A percentile compares a stretch with the other conserved stretches of the same genome.
Conservation (phyloP, 1,139 yeast genomes). For the Yarrowia galli region DNA sequence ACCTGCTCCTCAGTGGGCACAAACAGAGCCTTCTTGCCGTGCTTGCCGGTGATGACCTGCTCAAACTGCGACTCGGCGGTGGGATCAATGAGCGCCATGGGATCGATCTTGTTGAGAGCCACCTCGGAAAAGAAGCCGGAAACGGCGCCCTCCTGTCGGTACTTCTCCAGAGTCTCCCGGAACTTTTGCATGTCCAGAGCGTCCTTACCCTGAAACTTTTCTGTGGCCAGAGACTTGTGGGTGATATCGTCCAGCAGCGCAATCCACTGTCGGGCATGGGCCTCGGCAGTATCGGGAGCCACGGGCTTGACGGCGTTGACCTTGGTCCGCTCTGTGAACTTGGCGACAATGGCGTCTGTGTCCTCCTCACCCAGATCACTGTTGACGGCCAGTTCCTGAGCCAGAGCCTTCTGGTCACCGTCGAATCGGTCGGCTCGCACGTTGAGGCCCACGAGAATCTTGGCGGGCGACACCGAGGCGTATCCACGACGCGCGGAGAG, state of each 20-base stretch:
- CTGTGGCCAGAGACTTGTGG: constrained; percentile 2
- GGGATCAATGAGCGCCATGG: constrained; percentile 48
- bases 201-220: constrained; percentile 8
- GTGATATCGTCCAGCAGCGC: constrained; percentile 35
- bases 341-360: constrained; percentile 20
- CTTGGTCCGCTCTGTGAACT: constrained; percentile 3
- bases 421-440: constrained; percentile 32
- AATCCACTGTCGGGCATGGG: constrained; percentile 40
- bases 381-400: constrained; percentile 28
- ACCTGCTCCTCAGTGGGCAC: constrained; percentile 67
- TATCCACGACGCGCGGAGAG: constrained; percentile 1
- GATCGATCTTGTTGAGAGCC: constrained; percentile 42
- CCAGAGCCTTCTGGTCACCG: constrained; percentile 26
- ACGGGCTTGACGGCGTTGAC: constrained; percentile 9
- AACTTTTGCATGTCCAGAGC: constrained; percentile 35
- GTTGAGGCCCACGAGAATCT: constrained; percentile 31
- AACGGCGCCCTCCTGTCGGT: constrained; percentile 24
- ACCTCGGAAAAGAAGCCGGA: constrained; percentile 37
- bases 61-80: constrained; percentile 47
- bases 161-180: constrained; percentile 20
- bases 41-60: constrained; percentile 35
- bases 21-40: constrained; percentile 40
- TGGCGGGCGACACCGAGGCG: constrained; percentile 31
- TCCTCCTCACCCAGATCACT: constrained; percentile 28
- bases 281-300: constrained; percentile 16